Base-by-base conservation (phyloP, 148 eudicot genomes). In the Rhododendron ovatum region DNA sequence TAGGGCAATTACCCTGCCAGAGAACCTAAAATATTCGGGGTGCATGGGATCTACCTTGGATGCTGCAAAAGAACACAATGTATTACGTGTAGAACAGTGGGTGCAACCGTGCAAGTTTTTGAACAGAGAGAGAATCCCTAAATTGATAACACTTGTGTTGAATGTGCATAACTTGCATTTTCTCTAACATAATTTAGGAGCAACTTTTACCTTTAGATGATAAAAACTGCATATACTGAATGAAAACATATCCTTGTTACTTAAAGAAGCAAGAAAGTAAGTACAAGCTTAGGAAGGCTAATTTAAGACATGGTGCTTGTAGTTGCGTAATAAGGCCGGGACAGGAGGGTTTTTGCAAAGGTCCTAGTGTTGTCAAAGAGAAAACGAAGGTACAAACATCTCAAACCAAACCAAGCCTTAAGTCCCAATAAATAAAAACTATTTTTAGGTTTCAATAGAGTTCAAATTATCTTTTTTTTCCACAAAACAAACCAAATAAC, bases 1-100 rank as follows among this genome's bases (percentile, higher is more conserved):
- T 87, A 97, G 87, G 82, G 98, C 99, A 85, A 95, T 83, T 24
- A 97, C 89, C 90, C 98, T 92, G 67, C 99, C 99, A 65, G 96
- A 86, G 88, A 97, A 97, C 80, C 84, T 89, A 87, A 93, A 97
- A 88, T 95, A 97, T 50, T 89, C 89, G 28, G 89, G 96, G 92
- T 94, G 95, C 86, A 93, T 85, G 15, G 93, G 95, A 78, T 97
- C 92, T 80, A 95, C 95, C 91, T 91, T 93, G 55, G 99, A 97
- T 80, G 94, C 99, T 97, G 96, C 94, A 92, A 37, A 88, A 77
- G 89, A 88, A 88, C 18, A 86, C 55, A 89, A 83, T 37, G 26
- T 30, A 76, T 28, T 87, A 86, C 22, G 45, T 22, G 47, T 20
- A 81, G 24, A 83, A 84, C 9, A 24, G 47, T 11, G 59, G 80